These are phyloP conservation scores for Pichia heedii DNA, from an alignment of 805 yeast genomes.

Conservation along the genomic window DNA sequence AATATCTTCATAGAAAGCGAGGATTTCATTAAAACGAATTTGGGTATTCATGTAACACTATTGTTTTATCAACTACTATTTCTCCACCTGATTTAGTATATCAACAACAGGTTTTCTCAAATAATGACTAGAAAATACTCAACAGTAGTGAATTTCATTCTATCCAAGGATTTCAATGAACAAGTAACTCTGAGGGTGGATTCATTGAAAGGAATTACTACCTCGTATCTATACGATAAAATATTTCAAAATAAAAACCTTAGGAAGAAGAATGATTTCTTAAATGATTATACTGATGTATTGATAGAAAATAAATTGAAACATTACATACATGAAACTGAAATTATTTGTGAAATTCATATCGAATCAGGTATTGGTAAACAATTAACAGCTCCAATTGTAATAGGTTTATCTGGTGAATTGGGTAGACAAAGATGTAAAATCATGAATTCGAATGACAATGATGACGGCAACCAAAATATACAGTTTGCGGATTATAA, in stretches of 20 bases:
- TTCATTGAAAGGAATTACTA: constrained; percentile 11
- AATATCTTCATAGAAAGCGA: too few relatives aligned
- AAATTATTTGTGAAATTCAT: constrained; percentile 5
- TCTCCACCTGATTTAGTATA: too few relatives aligned
- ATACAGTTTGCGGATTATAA: constrained; percentile 1
- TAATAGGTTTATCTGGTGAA: constrained; percentile 11
- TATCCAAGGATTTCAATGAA: constrained; percentile 44
- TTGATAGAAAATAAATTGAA: constrained; percentile 15
- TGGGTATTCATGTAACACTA: too few relatives aligned
- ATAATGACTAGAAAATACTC: background rate
- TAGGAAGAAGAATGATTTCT: background rate
- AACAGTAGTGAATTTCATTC: constrained; percentile 35
- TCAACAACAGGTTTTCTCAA: background rate
- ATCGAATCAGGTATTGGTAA: constrained; percentile 32
- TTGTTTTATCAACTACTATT: too few relatives aligned
- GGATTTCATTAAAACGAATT: too few relatives aligned
- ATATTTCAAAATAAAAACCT: background rate
- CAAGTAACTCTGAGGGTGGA: constrained; percentile 41
- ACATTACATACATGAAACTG: constrained; percentile 3
- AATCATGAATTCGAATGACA: background rate
- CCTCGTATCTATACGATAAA: constrained; percentile 3
- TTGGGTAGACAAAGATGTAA: background rate
- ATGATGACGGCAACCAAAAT: too few relatives aligned
- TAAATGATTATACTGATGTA: constrained; percentile 1
- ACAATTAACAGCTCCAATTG: constrained; percentile 36